Percentiles rank a stretch among this genome's conserved stretches.
phyloP scores from a whole-genome alignment of 2,329 filamentous ascomycete genomes.

The Mycosphaerella sp. region DNA sequence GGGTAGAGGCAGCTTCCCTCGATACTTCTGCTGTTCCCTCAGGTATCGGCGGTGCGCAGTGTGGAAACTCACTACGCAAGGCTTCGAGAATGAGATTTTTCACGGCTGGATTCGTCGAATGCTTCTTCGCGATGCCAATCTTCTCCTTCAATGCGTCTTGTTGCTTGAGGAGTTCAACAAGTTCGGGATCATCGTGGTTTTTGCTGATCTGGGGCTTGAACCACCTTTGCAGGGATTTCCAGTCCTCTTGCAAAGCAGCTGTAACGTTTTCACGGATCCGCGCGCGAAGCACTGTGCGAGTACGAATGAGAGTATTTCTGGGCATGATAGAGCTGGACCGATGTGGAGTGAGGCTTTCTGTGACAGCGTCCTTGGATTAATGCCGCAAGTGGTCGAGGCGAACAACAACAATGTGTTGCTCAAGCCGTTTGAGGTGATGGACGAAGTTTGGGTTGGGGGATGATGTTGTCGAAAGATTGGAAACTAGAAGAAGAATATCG shows the following conservation, averaged over 20 bases:
- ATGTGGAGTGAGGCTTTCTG: no score
- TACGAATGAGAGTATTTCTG: no score
- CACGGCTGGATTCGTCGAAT: not conserved
- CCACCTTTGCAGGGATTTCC: not conserved
- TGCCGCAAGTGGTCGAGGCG: not conserved
- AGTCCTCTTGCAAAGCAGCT: not conserved
- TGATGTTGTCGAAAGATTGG: no score
- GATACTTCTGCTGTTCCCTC: no score
- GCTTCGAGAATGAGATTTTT: slow-evolving; percentile 3
- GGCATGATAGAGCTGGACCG: no score
- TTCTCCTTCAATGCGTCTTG: slow-evolving; percentile 3
- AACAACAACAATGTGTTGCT: not conserved
- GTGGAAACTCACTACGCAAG: slow-evolving; percentile 2
- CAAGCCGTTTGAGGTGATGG: not conserved
- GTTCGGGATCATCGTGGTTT: not conserved
- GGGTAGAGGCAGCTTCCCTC: no score
- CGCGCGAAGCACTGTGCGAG: not conserved
- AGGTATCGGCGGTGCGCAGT: not conserved
- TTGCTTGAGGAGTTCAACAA: not conserved
- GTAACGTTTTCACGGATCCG: slow-evolving; percentile 8
- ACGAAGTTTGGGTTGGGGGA: not conserved
- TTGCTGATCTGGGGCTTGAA: not conserved
- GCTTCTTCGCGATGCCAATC: slow-evolving; percentile 1
- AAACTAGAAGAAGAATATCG: no score
- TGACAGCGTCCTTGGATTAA: not conserved